Evolutionary conservation across 2,329 filamentous ascomycete genomes (phyloP), one percentile per base, ranked within the genome.

Genomic region (Mycosphaerella sp.): DNA sequence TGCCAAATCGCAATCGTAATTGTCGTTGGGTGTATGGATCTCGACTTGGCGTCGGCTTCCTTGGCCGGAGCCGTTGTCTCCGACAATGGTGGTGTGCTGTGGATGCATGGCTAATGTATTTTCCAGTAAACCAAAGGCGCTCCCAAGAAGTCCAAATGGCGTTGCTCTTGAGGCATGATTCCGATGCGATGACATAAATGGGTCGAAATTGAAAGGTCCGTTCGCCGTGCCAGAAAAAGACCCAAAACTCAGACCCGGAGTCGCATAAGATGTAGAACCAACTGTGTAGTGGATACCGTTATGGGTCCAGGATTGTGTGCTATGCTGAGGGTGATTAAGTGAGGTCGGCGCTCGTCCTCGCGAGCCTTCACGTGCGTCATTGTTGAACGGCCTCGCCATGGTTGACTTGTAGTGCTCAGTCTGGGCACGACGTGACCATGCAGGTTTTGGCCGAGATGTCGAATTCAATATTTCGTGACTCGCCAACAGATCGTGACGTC

Each of bases 211-310:
- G 10, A 50, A 52, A 12, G 54, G 42, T 9, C 46, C 54, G 28
- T 50, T 53, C 18, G 53, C 51, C 34, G 47, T 56, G 27, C 60
- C 56, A 30, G 59, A 56, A 49, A 57, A 58, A 6, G 57, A 55
- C 17, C 54, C 53, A 52, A 65, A 64, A n/a, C 59, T 61, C 10
- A 63, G 25, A 25, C 57, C 60, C 17, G 62, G 60, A 40, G 52
- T 53, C n/a, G 59, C 39, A 42, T 59, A 64, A 28, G 52, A 55
- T 6, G 60, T 56, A 12, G 62, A 61, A 37, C 64, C 53, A 44
- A 64, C 53, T n/a, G 59, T 64, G 46, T 62, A 61, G 30, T 58
- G 52, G 21, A 61, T 50, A 36, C 63, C 63, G 41, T 62, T 54
- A 41, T 56, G 48, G n/a, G 57, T 62, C 62, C 63, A 64, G 18